Base-by-base conservation (phyloP, 1,139 yeast species). In the Kodamaea plutei region DNA sequence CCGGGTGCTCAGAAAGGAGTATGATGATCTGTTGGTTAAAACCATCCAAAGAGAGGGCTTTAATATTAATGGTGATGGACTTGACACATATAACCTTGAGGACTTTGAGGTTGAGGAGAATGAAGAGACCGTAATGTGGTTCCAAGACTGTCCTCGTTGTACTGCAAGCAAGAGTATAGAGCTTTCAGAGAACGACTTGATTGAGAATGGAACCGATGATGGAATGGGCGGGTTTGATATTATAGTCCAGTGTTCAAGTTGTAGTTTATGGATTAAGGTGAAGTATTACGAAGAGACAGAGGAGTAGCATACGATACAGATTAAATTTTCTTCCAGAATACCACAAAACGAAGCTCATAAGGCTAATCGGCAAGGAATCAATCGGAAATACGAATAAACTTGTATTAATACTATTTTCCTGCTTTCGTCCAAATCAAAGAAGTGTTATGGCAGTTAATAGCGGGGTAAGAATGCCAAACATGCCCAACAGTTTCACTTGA, bases 201-300 rank as follows among this genome's bases (percentile, higher is more conserved):
- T 61, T 8, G 52, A 62, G 2, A 61, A 61, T 35, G 80, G 79
- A 2, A 64, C 72, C 0, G 45, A 47, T 1, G 76, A 69, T 35
- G 75, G 73, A 2, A 56, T 58, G 9, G 82, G 79, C 10, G 81
- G 81, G 6, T 79, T 62, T 38, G 84, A 81, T 40, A 69, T 88
- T 3, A 66, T 83, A 6, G 76, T 84, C 0, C 95, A 88, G 47
- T 88, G 96, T 50, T 54, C 61, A 8, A 79, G 84, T 22, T 88
- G 96, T 50, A 83, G 94, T 52, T 55, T 87, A 16, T 88, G 96
- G 95, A 58, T 88, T 10, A 76, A 77, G 32, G 88, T 88, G 2
- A 70, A 68, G 39, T 84, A 81, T 48, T 75, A 69, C 38, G 56
- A 50, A 28, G 20, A 17, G 9, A 9, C 7, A 17, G 20, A 17